Percentiles rank a stretch among this genome's conserved stretches.
Conservation (phyloP, 2,329 filamentous ascomycete species). For the Acrocalymma vagum region DNA sequence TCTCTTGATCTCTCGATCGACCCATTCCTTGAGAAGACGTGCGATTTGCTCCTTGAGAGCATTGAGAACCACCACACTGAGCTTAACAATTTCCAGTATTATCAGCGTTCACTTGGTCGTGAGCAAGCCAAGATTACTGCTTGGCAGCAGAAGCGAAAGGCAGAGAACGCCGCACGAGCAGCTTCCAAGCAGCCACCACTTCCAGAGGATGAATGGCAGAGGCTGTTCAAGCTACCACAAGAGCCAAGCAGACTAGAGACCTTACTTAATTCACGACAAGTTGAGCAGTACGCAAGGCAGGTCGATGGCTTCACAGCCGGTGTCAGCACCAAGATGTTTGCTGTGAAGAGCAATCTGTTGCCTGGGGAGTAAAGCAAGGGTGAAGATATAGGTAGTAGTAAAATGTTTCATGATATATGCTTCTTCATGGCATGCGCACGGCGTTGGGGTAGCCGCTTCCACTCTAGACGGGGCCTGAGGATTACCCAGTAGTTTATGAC, state of each 20-base stretch:
- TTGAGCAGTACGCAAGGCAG: slow-evolving; percentile 97
- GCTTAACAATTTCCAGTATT: slow-evolving; percentile 98
- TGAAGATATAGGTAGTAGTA: slow-evolving; percentile 8
- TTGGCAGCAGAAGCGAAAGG: slow-evolving; percentile 97
- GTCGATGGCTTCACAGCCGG: slow-evolving; percentile 94
- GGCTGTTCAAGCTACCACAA: slow-evolving; percentile 95
- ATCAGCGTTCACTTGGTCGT: slow-evolving; percentile 90
- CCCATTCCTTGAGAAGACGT: slow-evolving; percentile 97
- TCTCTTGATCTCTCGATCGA: slow-evolving; percentile 92
- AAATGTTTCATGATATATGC: slow-evolving; percentile 37
- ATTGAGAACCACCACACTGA: slow-evolving; percentile 99
- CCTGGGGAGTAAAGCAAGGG: slow-evolving; percentile 58
- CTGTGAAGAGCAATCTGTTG: slow-evolving; percentile 76
- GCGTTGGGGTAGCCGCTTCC: slow-evolving; percentile 43
- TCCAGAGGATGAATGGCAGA: slow-evolving; percentile 98
- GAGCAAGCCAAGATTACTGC: slow-evolving; percentile 96
- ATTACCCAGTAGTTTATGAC: slow-evolving; percentile 29
- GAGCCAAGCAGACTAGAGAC: slow-evolving; percentile 93
- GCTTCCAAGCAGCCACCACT: slow-evolving; percentile 88
- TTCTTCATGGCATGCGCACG: slow-evolving; percentile 49
- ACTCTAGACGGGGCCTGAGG: slow-evolving; percentile 23
- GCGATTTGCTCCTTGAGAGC: slow-evolving; percentile 92
- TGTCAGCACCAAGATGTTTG: slow-evolving; percentile 97
- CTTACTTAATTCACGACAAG: slow-evolving; percentile 93
- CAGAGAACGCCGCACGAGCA: slow-evolving; percentile 86